Conservation (phyloP, 1,284 basidiomycete genomes). For the Coriolopsis trogii region DNA sequence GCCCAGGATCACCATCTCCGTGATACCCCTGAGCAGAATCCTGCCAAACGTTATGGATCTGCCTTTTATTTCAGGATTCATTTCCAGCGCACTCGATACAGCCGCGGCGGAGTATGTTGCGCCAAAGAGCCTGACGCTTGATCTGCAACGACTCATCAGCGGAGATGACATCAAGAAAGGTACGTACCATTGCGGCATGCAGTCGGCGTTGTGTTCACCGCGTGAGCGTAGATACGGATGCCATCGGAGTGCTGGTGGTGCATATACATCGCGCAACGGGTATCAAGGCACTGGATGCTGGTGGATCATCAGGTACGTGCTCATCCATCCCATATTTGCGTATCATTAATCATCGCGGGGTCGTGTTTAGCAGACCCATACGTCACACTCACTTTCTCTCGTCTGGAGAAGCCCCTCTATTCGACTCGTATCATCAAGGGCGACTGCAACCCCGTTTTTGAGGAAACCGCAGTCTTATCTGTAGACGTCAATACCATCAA, state of each 20-base stretch:
- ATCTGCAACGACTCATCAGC: conserved; percentile 69
- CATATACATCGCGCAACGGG: conserved; percentile 67
- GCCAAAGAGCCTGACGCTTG: conserved; percentile 74
- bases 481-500: conserved; percentile 75
- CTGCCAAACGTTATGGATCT: conserved; percentile 84
- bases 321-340: background rate
- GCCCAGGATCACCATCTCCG: conserved; percentile 75
- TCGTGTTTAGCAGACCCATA: conserved; percentile 37
- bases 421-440: conserved; percentile 72
- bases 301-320: conserved; percentile 61
- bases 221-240: conserved; percentile 57
- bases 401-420: conserved; percentile 66
- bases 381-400: conserved; percentile 39
- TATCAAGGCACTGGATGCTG: conserved; percentile 65
- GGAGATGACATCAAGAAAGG: conserved; percentile 56
- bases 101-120: conserved; percentile 65
- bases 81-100: conserved; percentile 76
- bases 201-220: background rate
- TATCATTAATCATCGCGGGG: background rate
- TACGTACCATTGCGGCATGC: background rate
- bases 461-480: conserved; percentile 73
- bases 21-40: conserved; percentile 67
- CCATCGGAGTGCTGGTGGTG: conserved; percentile 70
- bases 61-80: conserved; percentile 75
- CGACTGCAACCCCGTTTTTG: conserved; percentile 73